Percentiles rank a stretch among this genome's conserved stretches.
These are phyloP conservation scores for Dinochytrium kinnereticum DNA, from an alignment of 371 early-diverging fungal species.

Conservation along the genomic window DNA sequence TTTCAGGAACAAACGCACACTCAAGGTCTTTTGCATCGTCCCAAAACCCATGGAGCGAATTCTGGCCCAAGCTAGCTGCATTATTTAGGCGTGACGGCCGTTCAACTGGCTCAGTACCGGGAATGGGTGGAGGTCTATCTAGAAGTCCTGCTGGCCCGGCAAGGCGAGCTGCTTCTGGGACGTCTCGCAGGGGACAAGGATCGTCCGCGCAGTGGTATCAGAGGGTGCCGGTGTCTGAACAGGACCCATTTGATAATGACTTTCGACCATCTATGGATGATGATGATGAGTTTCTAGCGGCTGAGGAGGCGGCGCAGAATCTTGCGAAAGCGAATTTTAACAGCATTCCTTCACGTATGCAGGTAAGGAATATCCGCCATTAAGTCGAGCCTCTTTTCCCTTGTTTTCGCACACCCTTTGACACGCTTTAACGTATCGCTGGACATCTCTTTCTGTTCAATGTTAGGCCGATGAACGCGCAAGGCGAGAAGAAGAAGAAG, in stretches of 20 bases:
- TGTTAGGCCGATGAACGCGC: not conserved
- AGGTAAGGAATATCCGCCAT: not conserved
- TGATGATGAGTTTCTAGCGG: not conserved
- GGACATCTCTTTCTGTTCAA: not conserved
- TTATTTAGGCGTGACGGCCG: constrained; percentile 1
- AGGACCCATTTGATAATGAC: not conserved
- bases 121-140: not conserved
- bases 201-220: constrained; percentile 1
- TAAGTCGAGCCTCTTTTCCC: not conserved
- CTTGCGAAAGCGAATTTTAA: not conserved
- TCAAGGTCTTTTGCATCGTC: not conserved
- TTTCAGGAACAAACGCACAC: not conserved
- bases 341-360: not conserved
- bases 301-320: constrained; percentile 3
- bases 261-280: not conserved
- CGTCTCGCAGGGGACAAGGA: not conserved
- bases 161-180: not conserved
- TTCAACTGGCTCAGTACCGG: not conserved
- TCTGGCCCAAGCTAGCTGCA: constrained; percentile 1
- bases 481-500: constrained; percentile 1
- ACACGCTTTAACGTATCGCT: not conserved
- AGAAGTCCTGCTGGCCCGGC: not conserved
- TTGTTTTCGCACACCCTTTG: not conserved
- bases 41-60: not conserved
- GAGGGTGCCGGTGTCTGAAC: not conserved